Evolutionary conservation across 1,139 yeast genomes (phyloP).

Genomic region (Blastobotrys indianensis): DNA sequence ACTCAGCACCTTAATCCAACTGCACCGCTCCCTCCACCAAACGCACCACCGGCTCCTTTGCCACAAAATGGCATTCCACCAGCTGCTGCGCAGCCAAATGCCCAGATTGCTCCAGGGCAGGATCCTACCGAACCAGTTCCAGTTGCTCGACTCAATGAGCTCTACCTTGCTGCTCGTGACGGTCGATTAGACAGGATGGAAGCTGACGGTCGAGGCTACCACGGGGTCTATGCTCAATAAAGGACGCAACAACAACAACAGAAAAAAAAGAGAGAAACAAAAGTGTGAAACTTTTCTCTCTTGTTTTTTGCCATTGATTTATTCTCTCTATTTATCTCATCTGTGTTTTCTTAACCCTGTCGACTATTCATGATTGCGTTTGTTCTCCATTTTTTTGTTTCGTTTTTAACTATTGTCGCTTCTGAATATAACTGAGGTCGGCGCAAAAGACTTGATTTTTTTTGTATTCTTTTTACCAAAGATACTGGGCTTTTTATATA

Average conservation of each 20-base stretch:
- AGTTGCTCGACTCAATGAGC: conserved; percentile 42
- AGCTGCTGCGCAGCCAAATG: conserved; percentile 17
- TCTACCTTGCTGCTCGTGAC: conserved; percentile 44
- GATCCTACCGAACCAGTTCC: conserved; percentile 37
- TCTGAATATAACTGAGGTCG: no score
- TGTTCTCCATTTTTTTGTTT: not conserved
- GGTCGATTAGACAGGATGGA: conserved; percentile 46
- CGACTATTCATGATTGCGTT: not conserved
- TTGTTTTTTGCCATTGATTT: not conserved
- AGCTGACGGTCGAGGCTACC: conserved; percentile 40
- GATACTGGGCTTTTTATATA: no score
- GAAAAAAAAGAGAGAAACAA: not conserved
- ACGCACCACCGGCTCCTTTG: conserved; percentile 14
- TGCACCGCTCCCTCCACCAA: conserved; percentile 16
- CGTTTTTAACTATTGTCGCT: no score
- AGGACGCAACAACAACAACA: not conserved
- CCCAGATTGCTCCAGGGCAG: conserved; percentile 23
- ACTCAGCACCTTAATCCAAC: conserved; percentile 11
- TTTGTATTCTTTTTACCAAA: no score
- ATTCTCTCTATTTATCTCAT: not conserved
- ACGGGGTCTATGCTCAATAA: conserved; percentile 38
- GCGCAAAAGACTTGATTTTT: no score
- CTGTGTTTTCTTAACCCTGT: not conserved
- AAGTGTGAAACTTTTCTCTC: not conserved
- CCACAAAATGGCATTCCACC: conserved; percentile 18